Conservation (phyloP, 192 early-diverging fungal genomes). For the Umbelopsis vinacea region DNA sequence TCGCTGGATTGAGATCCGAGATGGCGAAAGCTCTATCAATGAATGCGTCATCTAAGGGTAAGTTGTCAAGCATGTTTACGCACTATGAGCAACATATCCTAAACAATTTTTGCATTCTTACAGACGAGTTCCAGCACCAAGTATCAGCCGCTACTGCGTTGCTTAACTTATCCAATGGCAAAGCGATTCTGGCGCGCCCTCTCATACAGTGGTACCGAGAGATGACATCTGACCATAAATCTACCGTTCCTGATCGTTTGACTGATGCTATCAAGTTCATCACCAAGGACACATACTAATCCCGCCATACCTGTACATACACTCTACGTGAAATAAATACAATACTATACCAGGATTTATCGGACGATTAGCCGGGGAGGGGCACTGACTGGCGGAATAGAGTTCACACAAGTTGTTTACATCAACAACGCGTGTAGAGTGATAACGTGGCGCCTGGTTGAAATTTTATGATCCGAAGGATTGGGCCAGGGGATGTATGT, state of each 20-base stretch:
- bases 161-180: conserved; percentile 6
- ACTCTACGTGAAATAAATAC: neutral
- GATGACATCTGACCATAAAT: neutral
- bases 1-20: conserved; percentile 14
- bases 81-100: neutral
- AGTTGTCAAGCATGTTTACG: neutral
- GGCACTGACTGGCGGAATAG: too few species aligned
- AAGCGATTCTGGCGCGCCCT: conserved; percentile 4
- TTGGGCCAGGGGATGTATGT: too few species aligned
- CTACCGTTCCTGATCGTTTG: neutral
- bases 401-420: too few species aligned
- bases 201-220: conserved; percentile 11
- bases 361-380: too few species aligned
- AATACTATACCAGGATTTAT: neutral
- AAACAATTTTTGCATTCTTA: neutral
- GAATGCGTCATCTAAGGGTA: neutral
- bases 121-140: conserved; percentile 2
- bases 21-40: conserved; percentile 9
- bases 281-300: neutral
- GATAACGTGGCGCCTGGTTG: too few species aligned
- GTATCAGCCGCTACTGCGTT: conserved; percentile 7
- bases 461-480: too few species aligned
- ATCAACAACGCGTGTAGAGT: too few species aligned
- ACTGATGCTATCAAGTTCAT: neutral
- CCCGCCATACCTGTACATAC: neutral